These are phyloP conservation scores for Tetrapisispora namnaoensis DNA, from an alignment of 805 yeast genomes.

Conservation along the genomic window DNA sequence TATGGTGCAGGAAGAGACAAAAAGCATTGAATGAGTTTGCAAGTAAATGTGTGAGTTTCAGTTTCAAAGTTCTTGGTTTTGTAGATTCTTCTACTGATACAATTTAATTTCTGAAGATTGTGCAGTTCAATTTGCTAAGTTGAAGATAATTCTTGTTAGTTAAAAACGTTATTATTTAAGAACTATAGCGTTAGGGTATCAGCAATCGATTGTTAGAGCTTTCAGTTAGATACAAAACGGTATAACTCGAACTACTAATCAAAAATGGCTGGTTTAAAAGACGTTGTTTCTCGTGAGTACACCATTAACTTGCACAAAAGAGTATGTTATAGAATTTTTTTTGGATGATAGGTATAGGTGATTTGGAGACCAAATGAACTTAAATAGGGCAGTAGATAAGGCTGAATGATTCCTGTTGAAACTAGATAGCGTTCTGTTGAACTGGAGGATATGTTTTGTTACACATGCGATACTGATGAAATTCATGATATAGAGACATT, in stretches of 20 bases:
- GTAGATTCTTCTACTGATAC: background rate
- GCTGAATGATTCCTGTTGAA: background rate
- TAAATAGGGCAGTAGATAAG: background rate
- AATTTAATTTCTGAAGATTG: too few species aligned
- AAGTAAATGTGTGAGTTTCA: too few species aligned
- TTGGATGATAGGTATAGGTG: background rate
- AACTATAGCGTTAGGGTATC: background rate
- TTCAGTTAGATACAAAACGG: background rate
- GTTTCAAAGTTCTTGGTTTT: background rate
- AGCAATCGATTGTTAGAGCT: background rate
- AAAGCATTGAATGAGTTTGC: too few species aligned
- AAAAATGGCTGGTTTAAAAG: constrained; percentile 62
- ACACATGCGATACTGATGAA: too few species aligned
- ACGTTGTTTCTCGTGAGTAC: constrained; percentile 99
- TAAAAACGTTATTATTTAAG: background rate
- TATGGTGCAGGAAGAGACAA: too few species aligned
- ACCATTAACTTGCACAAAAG: constrained; percentile 99
- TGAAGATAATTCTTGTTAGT: background rate
- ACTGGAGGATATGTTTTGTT: too few species aligned
- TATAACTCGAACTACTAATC: constrained; percentile 2
- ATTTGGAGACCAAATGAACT: background rate
- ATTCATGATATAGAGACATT: too few species aligned
- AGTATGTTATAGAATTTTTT: constrained; percentile 46
- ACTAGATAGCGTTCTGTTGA: too few species aligned
- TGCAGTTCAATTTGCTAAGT: background rate